These are phyloP conservation scores for Metarhizium sp. DNA, from an alignment of 2,329 filamentous ascomycete species.

Conservation along the genomic window DNA sequence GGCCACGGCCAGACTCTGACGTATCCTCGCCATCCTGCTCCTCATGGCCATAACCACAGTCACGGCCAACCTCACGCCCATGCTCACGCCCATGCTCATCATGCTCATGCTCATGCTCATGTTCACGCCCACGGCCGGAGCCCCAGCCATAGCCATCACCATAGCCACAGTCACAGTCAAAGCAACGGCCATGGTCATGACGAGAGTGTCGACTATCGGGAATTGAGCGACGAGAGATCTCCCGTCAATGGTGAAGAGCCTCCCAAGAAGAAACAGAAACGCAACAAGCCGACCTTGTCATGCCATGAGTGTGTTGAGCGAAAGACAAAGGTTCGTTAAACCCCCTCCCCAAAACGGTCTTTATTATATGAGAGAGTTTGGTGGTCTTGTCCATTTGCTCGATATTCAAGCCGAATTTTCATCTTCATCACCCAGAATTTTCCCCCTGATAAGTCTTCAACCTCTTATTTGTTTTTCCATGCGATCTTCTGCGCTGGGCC, in stretches of 20 bases:
- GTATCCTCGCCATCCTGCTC: conserved; percentile 6
- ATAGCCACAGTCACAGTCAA: background rate
- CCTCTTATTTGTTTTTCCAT: background rate
- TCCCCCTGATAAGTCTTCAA: background rate
- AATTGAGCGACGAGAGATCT: conserved; percentile 4
- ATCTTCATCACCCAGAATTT: background rate
- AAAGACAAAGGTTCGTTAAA: conserved; percentile 61
- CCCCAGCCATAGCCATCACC: background rate
- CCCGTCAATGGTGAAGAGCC: conserved; percentile 25
- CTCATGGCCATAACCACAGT: conserved; percentile 1
- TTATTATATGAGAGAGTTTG: too few relatives aligned
- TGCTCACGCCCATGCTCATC: background rate
- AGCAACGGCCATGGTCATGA: background rate
- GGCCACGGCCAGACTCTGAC: background rate
- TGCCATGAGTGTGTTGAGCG: conserved; percentile 74
- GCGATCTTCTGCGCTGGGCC: background rate
- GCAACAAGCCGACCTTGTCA: conserved; percentile 74
- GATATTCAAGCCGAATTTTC: background rate
- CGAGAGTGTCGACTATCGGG: conserved; percentile 9
- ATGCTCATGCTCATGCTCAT: background rate
- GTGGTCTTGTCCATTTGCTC: too few relatives aligned
- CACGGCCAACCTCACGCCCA: background rate
- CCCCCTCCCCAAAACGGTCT: background rate
- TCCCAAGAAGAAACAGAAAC: conserved; percentile 66
- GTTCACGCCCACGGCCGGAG: background rate